These are phyloP conservation scores for Vigna trinervia DNA, from an alignment of 306 rosid species.

Conservation along the genomic window DNA sequence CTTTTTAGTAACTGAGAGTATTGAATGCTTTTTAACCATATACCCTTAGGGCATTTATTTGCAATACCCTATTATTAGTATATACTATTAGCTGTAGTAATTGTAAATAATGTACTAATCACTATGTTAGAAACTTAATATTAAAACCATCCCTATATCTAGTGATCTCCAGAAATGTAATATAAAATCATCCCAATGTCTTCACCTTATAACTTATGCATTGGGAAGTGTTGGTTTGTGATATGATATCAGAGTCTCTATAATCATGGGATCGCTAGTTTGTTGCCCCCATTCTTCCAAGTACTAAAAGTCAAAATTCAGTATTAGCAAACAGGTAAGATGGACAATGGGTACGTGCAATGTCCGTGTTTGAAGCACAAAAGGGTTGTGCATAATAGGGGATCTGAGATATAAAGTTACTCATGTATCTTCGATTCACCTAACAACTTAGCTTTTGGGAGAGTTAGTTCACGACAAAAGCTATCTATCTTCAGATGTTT, in stretches of 20 bases:
- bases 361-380: slow-evolving; percentile 21
- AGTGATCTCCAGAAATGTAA: background rate
- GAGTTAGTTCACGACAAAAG: slow-evolving; percentile 12
- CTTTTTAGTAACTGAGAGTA: background rate
- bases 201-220: background rate
- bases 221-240: background rate
- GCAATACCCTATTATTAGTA: background rate
- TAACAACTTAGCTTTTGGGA: background rate
- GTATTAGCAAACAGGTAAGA: background rate
- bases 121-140: background rate
- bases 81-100: background rate
- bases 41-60: background rate
- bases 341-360: background rate
- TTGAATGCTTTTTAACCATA: background rate
- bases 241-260: background rate
- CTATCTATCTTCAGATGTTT: background rate
- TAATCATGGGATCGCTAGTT: background rate
- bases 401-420: background rate
- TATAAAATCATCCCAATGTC: background rate
- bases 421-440: slow-evolving; percentile 2
- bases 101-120: background rate
- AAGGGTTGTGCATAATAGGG: slow-evolving; percentile 12
- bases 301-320: slow-evolving; percentile 17
- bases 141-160: too few species aligned
- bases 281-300: slow-evolving; percentile 24